These are phyloP conservation scores for Stenocarpella maydis DNA, from an alignment of 2,329 filamentous ascomycete genomes.

Conservation along the genomic window DNA sequence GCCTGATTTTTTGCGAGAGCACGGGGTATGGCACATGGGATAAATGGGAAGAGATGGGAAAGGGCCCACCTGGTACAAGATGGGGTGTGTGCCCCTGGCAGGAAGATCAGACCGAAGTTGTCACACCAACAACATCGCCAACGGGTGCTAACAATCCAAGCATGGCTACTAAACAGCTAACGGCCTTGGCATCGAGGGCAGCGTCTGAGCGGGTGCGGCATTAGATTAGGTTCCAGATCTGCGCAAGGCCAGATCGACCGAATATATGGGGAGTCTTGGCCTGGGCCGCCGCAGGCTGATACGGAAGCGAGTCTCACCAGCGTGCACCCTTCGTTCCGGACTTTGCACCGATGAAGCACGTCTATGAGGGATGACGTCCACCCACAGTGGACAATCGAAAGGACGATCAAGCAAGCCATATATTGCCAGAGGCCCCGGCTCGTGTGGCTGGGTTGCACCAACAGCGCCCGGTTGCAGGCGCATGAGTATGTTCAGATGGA, in stretches of 20 bases:
- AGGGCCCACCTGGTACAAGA: background rate
- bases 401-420: too few species aligned
- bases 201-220: background rate
- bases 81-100: slow-evolving; percentile 7
- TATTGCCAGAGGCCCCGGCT: too few species aligned
- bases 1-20: background rate
- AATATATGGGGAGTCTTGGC: background rate
- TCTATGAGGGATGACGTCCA: background rate
- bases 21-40: slow-evolving; percentile 10
- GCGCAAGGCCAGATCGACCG: slow-evolving; percentile 1
- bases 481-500: too few species aligned
- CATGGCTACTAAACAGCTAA: background rate
- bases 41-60: slow-evolving; percentile 4
- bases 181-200: slow-evolving; percentile 7
- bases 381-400: too few species aligned
- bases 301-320: slow-evolving; percentile 11
- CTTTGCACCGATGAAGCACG: background rate
- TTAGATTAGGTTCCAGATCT: slow-evolving; percentile 15
- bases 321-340: background rate
- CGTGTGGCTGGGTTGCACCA: too few species aligned
- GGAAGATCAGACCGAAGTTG: slow-evolving; percentile 29
- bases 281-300: slow-evolving; percentile 15
- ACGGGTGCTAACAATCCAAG: slow-evolving; percentile 1
- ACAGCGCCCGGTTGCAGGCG: too few species aligned
- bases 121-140: slow-evolving; percentile 27